Conservation (phyloP, 2,329 filamentous ascomycete genomes). For the Fusarium neocosmosporiellum region DNA sequence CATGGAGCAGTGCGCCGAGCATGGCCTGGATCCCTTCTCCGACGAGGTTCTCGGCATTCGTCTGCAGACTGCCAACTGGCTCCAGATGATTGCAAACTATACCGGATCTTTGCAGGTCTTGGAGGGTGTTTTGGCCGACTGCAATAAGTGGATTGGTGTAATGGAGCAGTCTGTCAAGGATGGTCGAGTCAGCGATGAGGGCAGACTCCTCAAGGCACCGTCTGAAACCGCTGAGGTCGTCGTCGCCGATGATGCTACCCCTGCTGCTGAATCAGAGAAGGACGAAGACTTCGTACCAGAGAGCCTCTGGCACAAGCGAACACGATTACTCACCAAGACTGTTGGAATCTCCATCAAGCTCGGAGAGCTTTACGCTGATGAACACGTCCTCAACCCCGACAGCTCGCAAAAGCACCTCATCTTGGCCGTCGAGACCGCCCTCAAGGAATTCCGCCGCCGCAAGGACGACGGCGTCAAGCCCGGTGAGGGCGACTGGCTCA, state of each 20-base stretch:
- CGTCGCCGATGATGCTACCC: background rate
- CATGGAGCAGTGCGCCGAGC: slow-evolving; percentile 76
- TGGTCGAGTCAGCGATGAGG: slow-evolving; percentile 57
- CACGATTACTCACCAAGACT: slow-evolving; percentile 76
- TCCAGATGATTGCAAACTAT: slow-evolving; percentile 80
- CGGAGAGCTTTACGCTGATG: slow-evolving; percentile 82
- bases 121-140: slow-evolving; percentile 79
- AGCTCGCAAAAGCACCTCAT: slow-evolving; percentile 78
- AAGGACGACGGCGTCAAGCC: slow-evolving; percentile 74
- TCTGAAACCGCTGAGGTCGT: slow-evolving; percentile 16
- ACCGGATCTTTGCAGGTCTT: slow-evolving; percentile 79
- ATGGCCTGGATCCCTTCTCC: slow-evolving; percentile 87
- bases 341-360: slow-evolving; percentile 85
- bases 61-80: slow-evolving; percentile 81
- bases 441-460: slow-evolving; percentile 79
- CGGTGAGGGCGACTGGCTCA: slow-evolving; percentile 78
- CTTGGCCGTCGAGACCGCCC: slow-evolving; percentile 82
- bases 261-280: slow-evolving; percentile 32
- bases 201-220: slow-evolving; percentile 44
- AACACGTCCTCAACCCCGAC: slow-evolving; percentile 79
- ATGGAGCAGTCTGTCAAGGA: slow-evolving; percentile 64
- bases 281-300: slow-evolving; percentile 51
- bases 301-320: slow-evolving; percentile 68
- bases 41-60: slow-evolving; percentile 92
- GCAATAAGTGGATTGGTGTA: slow-evolving; percentile 67